Base-by-base conservation (phyloP, 2,329 filamentous ascomycete species). In the Albophoma yamanashiensis region DNA sequence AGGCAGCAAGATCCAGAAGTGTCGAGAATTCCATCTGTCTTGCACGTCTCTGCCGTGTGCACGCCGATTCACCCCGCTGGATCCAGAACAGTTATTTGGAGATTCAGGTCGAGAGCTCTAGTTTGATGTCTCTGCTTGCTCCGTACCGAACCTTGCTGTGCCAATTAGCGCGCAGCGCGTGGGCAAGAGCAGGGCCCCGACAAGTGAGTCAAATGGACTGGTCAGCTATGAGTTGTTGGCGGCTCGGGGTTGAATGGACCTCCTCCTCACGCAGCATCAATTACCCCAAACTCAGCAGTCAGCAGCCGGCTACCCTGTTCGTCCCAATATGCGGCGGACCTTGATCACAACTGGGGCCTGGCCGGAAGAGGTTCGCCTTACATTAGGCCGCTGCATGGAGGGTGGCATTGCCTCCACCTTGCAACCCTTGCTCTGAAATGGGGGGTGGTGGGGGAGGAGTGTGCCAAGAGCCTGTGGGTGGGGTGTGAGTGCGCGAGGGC, bases 311-410 rank as follows among this genome's bases (percentile, higher is more conserved):
- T 53, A 34, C 50, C 27, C 34, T 58, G 62, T 66, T 60, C 61
- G 61, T 66, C 66, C 62, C 64, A 64, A 67, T 67, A 64, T 68
- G 65, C 68, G 63, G 67, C 64, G 62, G 66, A 68, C 68, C 64
- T 69, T 66, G 62, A 62, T 64, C 64, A 64, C 57, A 61, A 60
- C 64, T 64, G 62, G 64, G 66, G 64, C 65, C 64, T 69, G 67
- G 50, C 67, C 66, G 62, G 64, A 71, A 70, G 64, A 64, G 67
- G 66, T 67, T 68, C 64, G 60, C 66, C 67, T 64, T 68, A 71
- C 70, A 72, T 71, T 72, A 70, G 70, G 64, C 66, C 65, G 63
- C 63, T 66, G 64, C 64, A 67, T 62, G 64, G 69, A 69, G 70
- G 70, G 68, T 71, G 66, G 60, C 65, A 68, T 68, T 68, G 68